A percentile compares a stretch with the other conserved stretches of the same genome.
Conservation (phyloP, 306 rosid species). For the Mimosa bimucronata region DNA sequence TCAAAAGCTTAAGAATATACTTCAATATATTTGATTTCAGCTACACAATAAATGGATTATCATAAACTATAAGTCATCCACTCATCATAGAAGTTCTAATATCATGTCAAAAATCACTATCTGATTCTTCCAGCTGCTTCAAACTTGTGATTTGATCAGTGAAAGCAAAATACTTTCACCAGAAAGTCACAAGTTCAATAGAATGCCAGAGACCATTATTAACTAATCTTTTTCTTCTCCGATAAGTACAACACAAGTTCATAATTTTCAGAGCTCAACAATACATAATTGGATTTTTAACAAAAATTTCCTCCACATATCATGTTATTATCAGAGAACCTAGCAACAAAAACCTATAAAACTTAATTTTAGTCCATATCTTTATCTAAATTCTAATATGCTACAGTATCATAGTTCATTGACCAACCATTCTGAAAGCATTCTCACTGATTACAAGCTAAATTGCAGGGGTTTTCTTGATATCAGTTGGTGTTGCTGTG, state of each 20-base stretch:
- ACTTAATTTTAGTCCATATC: neutral
- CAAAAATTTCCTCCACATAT: neutral
- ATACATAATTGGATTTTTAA: neutral
- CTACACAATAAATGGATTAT: neutral
- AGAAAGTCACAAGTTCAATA: neutral
- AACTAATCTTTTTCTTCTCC: neutral
- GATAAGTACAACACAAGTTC: neutral
- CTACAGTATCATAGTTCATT: neutral
- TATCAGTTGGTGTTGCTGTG: conserved; percentile 60
- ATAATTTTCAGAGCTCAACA: neutral
- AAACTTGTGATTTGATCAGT: neutral
- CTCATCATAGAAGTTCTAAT: neutral
- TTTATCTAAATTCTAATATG: too few species aligned
- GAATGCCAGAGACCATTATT: neutral
- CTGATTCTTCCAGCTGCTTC: neutral
- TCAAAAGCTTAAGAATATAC: neutral
- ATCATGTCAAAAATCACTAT: neutral
- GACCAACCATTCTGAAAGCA: neutral
- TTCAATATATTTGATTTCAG: neutral
- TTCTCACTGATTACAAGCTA: conserved; percentile 9
- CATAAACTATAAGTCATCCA: neutral
- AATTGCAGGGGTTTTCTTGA: conserved; percentile 65
- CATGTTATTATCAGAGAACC: neutral
- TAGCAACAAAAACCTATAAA: neutral
- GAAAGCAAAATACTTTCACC: neutral